Base-by-base conservation (phyloP, 1,284 basidiomycete genomes). In the Fistulinella cinereoalba region DNA sequence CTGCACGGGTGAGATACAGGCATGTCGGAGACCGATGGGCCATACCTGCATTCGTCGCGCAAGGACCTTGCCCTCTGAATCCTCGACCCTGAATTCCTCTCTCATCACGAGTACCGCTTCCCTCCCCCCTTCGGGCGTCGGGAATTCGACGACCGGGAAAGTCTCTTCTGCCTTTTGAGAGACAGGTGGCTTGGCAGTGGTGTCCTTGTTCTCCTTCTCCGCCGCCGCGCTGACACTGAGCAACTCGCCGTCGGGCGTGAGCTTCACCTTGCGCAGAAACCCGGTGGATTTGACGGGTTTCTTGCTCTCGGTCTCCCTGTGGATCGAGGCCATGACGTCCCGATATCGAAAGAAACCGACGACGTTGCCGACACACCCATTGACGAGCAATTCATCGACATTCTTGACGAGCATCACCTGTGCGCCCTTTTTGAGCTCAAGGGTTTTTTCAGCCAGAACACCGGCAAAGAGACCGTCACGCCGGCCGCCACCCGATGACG, bases 331-430 rank as follows among this genome's bases (percentile, higher is more conserved):
- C 50, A 58, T 53, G 24, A 56, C 55, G 23, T 57, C 56, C 4
- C 55, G 51, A 28, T 56, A 64, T 37, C 38, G 61, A 28, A 54
- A 68, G 79, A 70, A 88, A 1, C 76, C 80, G 12, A 83, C 58
- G 6, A 91, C 76, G 25, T 69, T 73, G 6, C 88, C 88, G 37
- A 89, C 79, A 18, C 79, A 81, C 2, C 88, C 88, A 56, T 91
- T 92, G 43, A 88, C 88, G 2, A 91, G 75, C 40, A 75, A 75
- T 38, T 85, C 79, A 56, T 88, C 86, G 7, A 86, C 62, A 56
- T 92, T 92, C 72, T 90, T 89, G 67, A 90, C 80, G n/a, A 91
- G 70, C 77, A 80, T 80, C 11, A 80, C 79, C 51, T 80, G 76
- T 0, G 76, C 72, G 3, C 66, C 71, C 15, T 73, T 66, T 61